A percentile compares a stretch with the other conserved stretches of the same genome.
These are phyloP conservation scores for Hymenoscyphus linearis DNA, from an alignment of 2,329 filamentous ascomycete genomes.

Conservation along the genomic window DNA sequence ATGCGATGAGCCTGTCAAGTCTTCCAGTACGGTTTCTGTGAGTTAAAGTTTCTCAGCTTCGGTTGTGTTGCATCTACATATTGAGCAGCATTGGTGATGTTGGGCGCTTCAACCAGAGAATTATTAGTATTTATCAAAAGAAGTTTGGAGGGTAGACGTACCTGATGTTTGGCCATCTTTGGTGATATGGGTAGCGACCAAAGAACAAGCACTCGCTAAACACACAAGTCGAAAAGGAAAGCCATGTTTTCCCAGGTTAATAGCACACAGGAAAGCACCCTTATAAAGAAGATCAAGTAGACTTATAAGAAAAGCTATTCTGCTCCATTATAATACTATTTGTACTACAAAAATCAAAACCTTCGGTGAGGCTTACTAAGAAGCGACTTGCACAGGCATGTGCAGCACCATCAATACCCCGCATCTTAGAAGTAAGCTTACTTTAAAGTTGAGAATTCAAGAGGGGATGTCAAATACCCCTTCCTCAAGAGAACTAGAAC, in stretches of 20 bases:
- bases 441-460: neutral
- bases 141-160: neutral
- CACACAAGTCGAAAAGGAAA: neutral
- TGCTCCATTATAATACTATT: neutral
- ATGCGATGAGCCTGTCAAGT: neutral
- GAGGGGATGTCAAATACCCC: neutral
- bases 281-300: neutral
- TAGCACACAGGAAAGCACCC: neutral
- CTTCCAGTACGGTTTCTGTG: neutral
- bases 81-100: neutral
- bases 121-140: neutral
- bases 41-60: constrained; percentile 1
- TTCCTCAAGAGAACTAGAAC: neutral
- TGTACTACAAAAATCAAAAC: neutral
- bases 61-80: neutral
- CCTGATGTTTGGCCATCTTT: neutral
- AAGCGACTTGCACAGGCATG: neutral
- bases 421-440: neutral
- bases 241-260: neutral
- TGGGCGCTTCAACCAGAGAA: neutral
- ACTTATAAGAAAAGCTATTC: no score
- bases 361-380: neutral
- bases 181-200: neutral
- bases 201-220: neutral
- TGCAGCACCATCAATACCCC: neutral